Percentiles rank a stretch among this genome's conserved stretches.
These are phyloP conservation scores for Cercophora scortea DNA, from an alignment of 495 filamentous ascomycete species.

Conservation along the genomic window DNA sequence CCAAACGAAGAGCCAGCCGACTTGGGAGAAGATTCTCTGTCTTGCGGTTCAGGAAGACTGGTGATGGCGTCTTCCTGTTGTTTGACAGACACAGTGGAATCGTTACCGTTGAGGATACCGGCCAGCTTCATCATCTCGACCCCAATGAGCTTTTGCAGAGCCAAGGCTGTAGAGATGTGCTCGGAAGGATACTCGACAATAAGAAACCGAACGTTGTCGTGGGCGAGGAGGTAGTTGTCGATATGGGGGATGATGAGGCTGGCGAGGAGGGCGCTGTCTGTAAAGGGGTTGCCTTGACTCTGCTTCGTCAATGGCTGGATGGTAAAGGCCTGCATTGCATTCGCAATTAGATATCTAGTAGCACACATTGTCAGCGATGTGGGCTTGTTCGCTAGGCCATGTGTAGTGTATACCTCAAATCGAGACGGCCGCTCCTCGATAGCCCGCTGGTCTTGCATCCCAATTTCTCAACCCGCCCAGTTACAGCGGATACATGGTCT, in stretches of 20 bases:
- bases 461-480: constrained; percentile 33
- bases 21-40: constrained; percentile 17
- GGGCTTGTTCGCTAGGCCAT: neutral
- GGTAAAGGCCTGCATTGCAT: constrained; percentile 40
- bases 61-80: no score
- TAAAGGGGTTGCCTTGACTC: constrained; percentile 37
- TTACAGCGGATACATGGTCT: constrained; percentile 24
- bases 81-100: neutral
- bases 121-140: constrained; percentile 34
- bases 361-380: neutral
- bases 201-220: constrained; percentile 33
- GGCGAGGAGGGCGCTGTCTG: constrained; percentile 33
- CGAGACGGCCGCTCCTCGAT: constrained; percentile 32
- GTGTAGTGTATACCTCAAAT: constrained; percentile 28
- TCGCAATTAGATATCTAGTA: constrained; percentile 37
- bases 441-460: constrained; percentile 25
- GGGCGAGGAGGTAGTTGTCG: constrained; percentile 31
- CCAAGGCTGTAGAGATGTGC: constrained; percentile 34
- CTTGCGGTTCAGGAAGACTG: neutral
- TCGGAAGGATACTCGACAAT: constrained; percentile 40
- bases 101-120: constrained; percentile 29
- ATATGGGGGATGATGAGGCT: constrained; percentile 38
- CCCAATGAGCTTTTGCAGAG: constrained; percentile 36
- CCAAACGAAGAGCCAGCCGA: neutral
- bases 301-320: constrained; percentile 34